Evolutionary conservation across 345 rosid genomes (phyloP), one percentile per base, ranked within the genome.

Genomic region (Populus davidiana): DNA sequence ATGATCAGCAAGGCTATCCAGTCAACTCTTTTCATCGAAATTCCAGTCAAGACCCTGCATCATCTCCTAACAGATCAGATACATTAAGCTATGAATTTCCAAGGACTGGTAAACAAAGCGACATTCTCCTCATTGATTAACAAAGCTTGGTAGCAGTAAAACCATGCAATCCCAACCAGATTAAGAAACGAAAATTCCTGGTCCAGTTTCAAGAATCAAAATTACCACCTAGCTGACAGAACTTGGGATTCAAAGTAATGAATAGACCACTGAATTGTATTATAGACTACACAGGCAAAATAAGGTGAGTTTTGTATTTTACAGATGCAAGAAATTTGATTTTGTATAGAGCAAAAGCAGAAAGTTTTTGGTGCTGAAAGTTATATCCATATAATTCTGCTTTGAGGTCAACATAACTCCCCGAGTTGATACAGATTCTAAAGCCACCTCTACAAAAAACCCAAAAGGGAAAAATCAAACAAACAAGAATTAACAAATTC

Each of bases 401-500:
- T 85, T 73, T 59, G 70, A 76, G 79, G 39, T 77, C 83, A 77
- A 33, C 76, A 71, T 54, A 74, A 65, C 75, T 66, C 80, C 68
- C 76, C 65, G 63, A 52, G 81, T 79, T 79, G 82, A 80, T 85
- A 86, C 89, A 86, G 82, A 77, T 83, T 84, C 86, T 84, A 78
- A 85, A 79, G 72, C 86, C 85, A 87, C 82, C 89, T 85, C 87
- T 82, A 88, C 86, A 85, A 76, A 61, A 78, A 82, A 80, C 81
- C 78, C 56, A 78, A 74, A 66, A 49, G 63, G 63, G 29, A 81
- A 76, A 72, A 70, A 75, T 74, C 82, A 84, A 85, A 87, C 77
- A 84, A 86, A 83, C 83, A 84, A 78, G 90, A 89, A 88, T 86
- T 66, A 87, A 83, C 85, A 88, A 84, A 90, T 89, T 82, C 86